phyloP scores from a whole-genome alignment of 2,329 filamentous ascomycete genomes.

The Arachnopeziza araneosa region DNA sequence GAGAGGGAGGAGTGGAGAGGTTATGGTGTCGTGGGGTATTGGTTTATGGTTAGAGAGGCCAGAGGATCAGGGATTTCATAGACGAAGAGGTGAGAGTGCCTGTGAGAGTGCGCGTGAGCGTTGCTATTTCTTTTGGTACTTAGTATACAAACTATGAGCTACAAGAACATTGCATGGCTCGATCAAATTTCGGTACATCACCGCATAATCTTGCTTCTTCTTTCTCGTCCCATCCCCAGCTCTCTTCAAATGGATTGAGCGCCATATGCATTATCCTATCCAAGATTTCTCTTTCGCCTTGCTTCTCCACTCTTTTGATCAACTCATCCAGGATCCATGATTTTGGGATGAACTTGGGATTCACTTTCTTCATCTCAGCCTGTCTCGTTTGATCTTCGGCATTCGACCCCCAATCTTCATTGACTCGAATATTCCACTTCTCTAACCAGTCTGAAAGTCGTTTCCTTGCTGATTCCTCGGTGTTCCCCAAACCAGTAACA shows the following conservation, averaged over 20 bases:
- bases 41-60: too few relatives aligned
- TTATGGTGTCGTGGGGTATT: too few relatives aligned
- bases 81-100: too few relatives aligned
- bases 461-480: constrained; percentile 58
- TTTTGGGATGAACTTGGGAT: constrained; percentile 88
- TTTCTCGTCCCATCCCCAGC: constrained; percentile 62
- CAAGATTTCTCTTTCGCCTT: constrained; percentile 74
- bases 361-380: constrained; percentile 73
- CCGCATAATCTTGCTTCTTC: constrained; percentile 81
- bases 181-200: constrained; percentile 72
- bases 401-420: constrained; percentile 68
- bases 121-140: neutral
- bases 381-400: constrained; percentile 57
- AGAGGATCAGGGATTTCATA: too few relatives aligned
- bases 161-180: constrained; percentile 91
- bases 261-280: constrained; percentile 76
- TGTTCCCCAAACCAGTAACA: constrained; percentile 48
- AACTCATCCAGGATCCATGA: constrained; percentile 93
- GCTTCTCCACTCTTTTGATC: constrained; percentile 82
- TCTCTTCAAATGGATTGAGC: constrained; percentile 76
- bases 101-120: too few relatives aligned
- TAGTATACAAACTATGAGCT: constrained; percentile 56
- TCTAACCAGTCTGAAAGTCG: constrained; percentile 74
- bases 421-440: constrained; percentile 65
- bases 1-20: too few relatives aligned